Evolutionary conservation across 352 stramenopile species (phyloP), one percentile per base, ranked within the genome.

Genomic region (Blastocystis sp.): DNA sequence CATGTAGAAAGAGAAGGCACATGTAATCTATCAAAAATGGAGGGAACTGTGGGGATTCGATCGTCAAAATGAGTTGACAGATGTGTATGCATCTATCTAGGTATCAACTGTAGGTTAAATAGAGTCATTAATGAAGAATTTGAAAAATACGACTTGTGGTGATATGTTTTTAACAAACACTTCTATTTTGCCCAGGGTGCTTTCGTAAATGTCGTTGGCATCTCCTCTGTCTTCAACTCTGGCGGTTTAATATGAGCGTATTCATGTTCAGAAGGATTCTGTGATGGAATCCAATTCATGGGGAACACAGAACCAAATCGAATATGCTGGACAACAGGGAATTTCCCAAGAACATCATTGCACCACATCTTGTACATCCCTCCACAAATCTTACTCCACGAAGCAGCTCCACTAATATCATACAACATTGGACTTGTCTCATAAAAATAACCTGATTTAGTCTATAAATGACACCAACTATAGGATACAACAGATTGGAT

Each of bases 261-360:
- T 45, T 89, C 78, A 54, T 41, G n/a, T 16, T 64, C 30, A 0
- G 63, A 6, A 34, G 78, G 20, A 76, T 78, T 64, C n/a, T 65
- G 30, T 7, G 78, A 89, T 11, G 78, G 78, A 62, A n/a, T 64
- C 91, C 91, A 92, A 64, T 9, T 85, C 37, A 76, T 26, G 6
- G 93, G 93, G 26, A 98, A 95, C 26, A 98, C 91, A 56, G 94
- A 94, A 50, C 96, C 96, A 91, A 99, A 99, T 45, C 98, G 92
- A 88, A 99, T 94, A 91, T 99, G 97, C 92, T 99, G 97, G 66
- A 99, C 98, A 20, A 99, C 97, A 20, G 96, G 95, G 63, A 98
- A 92, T 90, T 99, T 99, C 90, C 97, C 96, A 45, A 99, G 92
- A 63, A 99, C 97, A 93, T 89, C 78, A 41, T 63, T 89, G 53